Conservation (phyloP, 164 flowering plant genomes). For the Berberis vulgaris region DNA sequence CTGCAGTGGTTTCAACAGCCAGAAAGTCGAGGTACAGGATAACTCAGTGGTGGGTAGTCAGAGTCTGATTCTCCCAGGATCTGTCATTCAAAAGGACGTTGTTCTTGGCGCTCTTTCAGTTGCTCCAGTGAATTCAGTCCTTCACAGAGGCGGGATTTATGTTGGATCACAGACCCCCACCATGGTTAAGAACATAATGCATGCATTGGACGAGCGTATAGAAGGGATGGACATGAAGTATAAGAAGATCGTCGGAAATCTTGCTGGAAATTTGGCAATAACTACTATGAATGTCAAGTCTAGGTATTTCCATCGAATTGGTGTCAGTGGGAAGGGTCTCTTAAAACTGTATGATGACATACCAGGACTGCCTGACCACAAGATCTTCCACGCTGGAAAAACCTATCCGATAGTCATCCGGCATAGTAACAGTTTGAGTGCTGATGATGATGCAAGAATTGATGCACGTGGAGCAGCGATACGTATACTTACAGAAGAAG, state of each 20-base stretch:
- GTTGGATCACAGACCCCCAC: constrained; percentile 54
- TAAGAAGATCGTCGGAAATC: constrained; percentile 59
- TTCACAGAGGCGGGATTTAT: constrained; percentile 60
- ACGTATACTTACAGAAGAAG: constrained; percentile 38
- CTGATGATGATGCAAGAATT: constrained; percentile 78
- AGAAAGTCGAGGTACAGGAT: constrained; percentile 40
- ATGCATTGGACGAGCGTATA: constrained; percentile 57
- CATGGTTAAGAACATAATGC: constrained; percentile 63
- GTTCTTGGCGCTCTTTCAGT: constrained; percentile 73
- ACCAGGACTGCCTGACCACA: constrained; percentile 48
- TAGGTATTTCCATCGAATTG: constrained; percentile 73
- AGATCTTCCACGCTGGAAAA: constrained; percentile 49
- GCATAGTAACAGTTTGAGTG: constrained; percentile 73
- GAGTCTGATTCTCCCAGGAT: constrained; percentile 60
- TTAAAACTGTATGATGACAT: constrained; percentile 46
- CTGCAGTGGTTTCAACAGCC: constrained; percentile 20
- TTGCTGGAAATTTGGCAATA: constrained; percentile 56
- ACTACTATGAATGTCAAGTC: constrained; percentile 65
- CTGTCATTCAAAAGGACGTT: constrained; percentile 43
- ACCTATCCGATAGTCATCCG: constrained; percentile 43
- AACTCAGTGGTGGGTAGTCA: constrained; percentile 66
- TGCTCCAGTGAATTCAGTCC: constrained; percentile 53
- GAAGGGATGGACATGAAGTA: constrained; percentile 68
- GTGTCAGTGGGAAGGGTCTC: constrained; percentile 57
- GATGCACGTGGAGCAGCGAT: constrained; percentile 75